These are phyloP conservation scores for Psilocybe azurescens DNA, from an alignment of 768 basidiomycete genomes.

Conservation along the genomic window DNA sequence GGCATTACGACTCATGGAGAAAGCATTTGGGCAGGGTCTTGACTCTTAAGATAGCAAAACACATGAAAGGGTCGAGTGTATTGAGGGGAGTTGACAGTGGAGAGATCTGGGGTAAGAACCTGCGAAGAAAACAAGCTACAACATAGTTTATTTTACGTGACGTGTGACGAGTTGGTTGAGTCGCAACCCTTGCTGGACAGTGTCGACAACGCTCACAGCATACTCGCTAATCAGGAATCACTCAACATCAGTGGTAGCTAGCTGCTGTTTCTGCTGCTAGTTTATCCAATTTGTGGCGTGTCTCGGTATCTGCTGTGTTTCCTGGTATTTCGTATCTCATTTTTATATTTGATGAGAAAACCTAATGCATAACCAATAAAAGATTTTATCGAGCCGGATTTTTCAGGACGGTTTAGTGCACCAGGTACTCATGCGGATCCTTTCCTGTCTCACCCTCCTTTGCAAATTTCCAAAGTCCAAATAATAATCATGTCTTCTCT, in stretches of 20 bases:
- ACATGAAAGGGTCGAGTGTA: too few species aligned
- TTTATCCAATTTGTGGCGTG: background rate
- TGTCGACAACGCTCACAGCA: constrained; percentile 19
- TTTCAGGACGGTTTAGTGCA: constrained; percentile 26
- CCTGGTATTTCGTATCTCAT: constrained; percentile 22
- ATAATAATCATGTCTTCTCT: background rate
- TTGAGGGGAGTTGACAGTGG: too few species aligned
- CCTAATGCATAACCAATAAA: constrained; percentile 35
- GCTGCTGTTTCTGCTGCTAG: background rate
- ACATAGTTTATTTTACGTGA: constrained; percentile 23
- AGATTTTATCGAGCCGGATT: constrained; percentile 34
- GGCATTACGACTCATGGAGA: too few species aligned
- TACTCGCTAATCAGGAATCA: background rate
- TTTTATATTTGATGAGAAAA: constrained; percentile 37
- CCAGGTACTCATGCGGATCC: constrained; percentile 25
- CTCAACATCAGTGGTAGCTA: background rate
- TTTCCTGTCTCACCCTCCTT: constrained; percentile 10
- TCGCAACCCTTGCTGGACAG: constrained; percentile 23
- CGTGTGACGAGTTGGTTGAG: constrained; percentile 25
- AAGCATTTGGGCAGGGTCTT: too few species aligned
- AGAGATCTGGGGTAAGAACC: constrained; percentile 1
- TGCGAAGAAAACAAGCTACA: constrained; percentile 12
- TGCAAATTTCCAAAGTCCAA: background rate
- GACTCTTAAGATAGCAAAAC: too few species aligned
- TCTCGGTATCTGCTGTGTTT: constrained; percentile 10